phyloP scores from a whole-genome alignment of 1,139 yeast genomes.

The Yamadazyma sp. region DNA sequence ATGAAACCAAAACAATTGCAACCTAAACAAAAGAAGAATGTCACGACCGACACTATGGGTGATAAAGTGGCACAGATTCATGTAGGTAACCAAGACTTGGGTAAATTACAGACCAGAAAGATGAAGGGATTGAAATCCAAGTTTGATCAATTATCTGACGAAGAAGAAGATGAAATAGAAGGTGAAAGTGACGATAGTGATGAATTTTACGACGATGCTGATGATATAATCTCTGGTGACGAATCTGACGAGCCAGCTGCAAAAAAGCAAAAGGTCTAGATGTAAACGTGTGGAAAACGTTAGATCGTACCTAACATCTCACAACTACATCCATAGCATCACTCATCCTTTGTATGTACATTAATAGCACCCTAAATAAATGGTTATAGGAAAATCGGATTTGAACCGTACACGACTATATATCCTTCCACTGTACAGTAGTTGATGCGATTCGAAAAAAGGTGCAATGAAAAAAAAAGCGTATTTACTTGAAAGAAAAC shows the following conservation, averaged over 20 bases:
- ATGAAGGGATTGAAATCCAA: constrained; percentile 95
- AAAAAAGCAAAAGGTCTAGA: constrained; percentile 32
- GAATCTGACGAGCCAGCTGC: constrained; percentile 25
- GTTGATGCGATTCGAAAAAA: constrained; percentile 2
- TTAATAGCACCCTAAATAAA: not conserved
- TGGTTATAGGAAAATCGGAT: not conserved
- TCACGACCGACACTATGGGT: constrained; percentile 85
- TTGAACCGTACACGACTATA: not conserved
- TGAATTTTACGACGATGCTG: constrained; percentile 32
- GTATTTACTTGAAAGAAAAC: constrained; percentile 2
- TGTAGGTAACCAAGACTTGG: constrained; percentile 92
- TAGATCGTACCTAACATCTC: not conserved
- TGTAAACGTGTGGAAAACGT: not conserved
- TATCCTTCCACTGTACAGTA: too few relatives aligned
- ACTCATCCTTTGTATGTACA: constrained; percentile 1
- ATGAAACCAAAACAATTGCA: constrained; percentile 80
- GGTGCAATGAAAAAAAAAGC: not conserved
- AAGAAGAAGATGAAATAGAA: constrained; percentile 29
- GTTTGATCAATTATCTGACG: constrained; percentile 69
- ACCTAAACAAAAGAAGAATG: constrained; percentile 84
- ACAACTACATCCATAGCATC: not conserved
- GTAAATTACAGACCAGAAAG: constrained; percentile 90
- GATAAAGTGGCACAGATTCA: constrained; percentile 96
- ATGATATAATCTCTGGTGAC: constrained; percentile 24
- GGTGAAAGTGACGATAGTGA: constrained; percentile 29